These are phyloP conservation scores for Retiboletus flavoniger DNA, from an alignment of 1,284 basidiomycete species.

Conservation along the genomic window DNA sequence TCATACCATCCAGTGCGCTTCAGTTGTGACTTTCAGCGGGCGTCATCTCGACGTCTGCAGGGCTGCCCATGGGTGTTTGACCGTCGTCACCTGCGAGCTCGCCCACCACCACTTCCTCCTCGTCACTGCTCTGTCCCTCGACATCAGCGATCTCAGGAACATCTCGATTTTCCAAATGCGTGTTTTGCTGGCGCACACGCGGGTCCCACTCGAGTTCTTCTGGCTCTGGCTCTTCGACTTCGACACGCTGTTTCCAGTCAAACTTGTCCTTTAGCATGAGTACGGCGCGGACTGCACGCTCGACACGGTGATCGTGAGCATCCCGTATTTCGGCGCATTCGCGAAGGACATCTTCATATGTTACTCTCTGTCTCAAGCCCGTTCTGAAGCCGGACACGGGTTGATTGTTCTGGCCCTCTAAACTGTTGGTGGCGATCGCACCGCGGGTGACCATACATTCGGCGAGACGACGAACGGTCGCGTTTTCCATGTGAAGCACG, in stretches of 20 bases:
- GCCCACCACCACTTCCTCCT: conserved; percentile 37
- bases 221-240: conserved; percentile 70
- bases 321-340: conserved; percentile 65
- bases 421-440: conserved; percentile 50
- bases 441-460: conserved; percentile 65
- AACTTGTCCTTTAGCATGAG: conserved; percentile 71
- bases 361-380: conserved; percentile 20
- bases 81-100: conserved; percentile 34
- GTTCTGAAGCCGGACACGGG: conserved; percentile 7
- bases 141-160: conserved; percentile 41
- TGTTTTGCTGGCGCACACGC: conserved; percentile 33
- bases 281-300: conserved; percentile 70
- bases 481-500: conserved; percentile 65
- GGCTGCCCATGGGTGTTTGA: conserved; percentile 26
- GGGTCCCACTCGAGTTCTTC: conserved; percentile 72
- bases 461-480: conserved; percentile 63
- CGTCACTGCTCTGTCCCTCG: conserved; percentile 38
- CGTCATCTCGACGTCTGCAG: conserved; percentile 29
- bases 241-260: conserved; percentile 73
- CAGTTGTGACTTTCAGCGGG: conserved; percentile 3
- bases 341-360: conserved; percentile 49
- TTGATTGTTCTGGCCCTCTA: conserved; percentile 22
- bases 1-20: neutral
- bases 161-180: conserved; percentile 24
- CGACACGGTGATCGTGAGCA: conserved; percentile 69